Evolutionary conservation across 306 rosid genomes (phyloP).

Genomic region (Pyrus betulifolia): DNA sequence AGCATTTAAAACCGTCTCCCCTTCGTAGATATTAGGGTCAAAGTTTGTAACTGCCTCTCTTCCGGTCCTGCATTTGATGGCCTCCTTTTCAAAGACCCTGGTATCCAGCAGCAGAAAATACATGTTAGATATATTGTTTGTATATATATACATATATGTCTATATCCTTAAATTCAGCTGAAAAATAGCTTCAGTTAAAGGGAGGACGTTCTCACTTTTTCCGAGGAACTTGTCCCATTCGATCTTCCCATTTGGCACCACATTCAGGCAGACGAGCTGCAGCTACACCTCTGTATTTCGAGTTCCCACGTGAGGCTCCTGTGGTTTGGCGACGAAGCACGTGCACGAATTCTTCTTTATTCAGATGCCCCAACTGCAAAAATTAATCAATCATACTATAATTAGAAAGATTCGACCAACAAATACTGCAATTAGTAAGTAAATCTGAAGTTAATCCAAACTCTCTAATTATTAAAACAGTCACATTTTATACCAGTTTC

Average conservation of each 20-base stretch:
- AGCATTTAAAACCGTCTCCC: constrained; percentile 12
- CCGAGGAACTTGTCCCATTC: constrained; percentile 21
- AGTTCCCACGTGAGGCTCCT: constrained; percentile 39
- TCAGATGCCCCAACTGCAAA: constrained; percentile 26
- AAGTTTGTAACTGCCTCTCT: constrained; percentile 9
- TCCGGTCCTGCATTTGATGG: constrained; percentile 2
- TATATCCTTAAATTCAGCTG: background rate
- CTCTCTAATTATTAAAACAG: background rate
- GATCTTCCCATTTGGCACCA: constrained; percentile 33
- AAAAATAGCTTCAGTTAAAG: background rate
- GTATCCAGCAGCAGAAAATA: background rate
- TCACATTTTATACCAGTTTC: constrained; percentile 25
- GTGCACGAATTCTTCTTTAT: constrained; percentile 41
- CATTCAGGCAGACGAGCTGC: constrained; percentile 16
- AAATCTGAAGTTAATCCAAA: background rate
- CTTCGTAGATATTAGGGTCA: constrained; percentile 14
- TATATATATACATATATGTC: too few species aligned
- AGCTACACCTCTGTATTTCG: constrained; percentile 28
- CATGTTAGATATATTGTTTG: background rate
- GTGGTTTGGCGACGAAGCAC: constrained; percentile 36
- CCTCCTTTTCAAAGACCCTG: constrained; percentile 24
- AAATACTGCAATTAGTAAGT: background rate
- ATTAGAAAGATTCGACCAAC: background rate
- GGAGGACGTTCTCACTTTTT: constrained; percentile 27
- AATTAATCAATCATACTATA: background rate